phyloP scores from a whole-genome alignment of 2,329 filamentous ascomycete species.

The Pseudocercospora cruenta region DNA sequence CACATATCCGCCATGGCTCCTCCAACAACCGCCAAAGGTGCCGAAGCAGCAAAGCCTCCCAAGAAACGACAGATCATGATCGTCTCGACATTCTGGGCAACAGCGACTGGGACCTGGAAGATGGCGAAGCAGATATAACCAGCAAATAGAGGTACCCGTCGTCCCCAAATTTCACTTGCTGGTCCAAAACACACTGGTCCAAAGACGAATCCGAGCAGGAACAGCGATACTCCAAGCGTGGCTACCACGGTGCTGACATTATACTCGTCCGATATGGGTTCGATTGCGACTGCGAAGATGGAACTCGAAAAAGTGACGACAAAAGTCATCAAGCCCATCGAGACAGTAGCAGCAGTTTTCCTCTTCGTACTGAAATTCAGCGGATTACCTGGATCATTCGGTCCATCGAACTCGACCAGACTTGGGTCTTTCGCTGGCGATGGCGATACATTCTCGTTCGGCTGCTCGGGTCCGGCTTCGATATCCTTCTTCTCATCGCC shows the following conservation, averaged over 20 bases:
- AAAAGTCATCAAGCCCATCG: slow-evolving; percentile 31
- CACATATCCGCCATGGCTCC: slow-evolving; percentile 34
- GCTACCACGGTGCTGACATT: slow-evolving; percentile 30
- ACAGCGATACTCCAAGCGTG: slow-evolving; percentile 32
- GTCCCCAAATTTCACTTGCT: slow-evolving; percentile 61
- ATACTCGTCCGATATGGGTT: slow-evolving; percentile 26
- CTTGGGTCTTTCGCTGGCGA: slow-evolving; percentile 25
- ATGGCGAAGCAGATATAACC: slow-evolving; percentile 56
- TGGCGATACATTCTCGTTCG: not conserved
- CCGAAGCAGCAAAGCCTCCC: slow-evolving; percentile 53
- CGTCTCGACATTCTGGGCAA: slow-evolving; percentile 58
- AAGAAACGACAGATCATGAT: slow-evolving; percentile 60
- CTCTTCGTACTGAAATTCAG: slow-evolving; percentile 27
- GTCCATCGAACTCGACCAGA: slow-evolving; percentile 34
- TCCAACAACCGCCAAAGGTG: slow-evolving; percentile 53
- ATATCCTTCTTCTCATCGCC: slow-evolving; percentile 4
- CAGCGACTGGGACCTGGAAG: slow-evolving; percentile 60
- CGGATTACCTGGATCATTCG: slow-evolving; percentile 33
- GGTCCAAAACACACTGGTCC: slow-evolving; percentile 50
- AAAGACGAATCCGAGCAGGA: slow-evolving; percentile 32
- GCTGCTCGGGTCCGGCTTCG: not conserved
- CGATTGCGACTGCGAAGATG: slow-evolving; percentile 29
- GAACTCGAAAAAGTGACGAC: slow-evolving; percentile 28
- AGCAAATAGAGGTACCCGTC: slow-evolving; percentile 54
- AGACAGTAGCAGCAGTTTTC: slow-evolving; percentile 28